Evolutionary conservation across 2,329 filamentous ascomycete genomes (phyloP).

Genomic region (Rutstroemia sp.): DNA sequence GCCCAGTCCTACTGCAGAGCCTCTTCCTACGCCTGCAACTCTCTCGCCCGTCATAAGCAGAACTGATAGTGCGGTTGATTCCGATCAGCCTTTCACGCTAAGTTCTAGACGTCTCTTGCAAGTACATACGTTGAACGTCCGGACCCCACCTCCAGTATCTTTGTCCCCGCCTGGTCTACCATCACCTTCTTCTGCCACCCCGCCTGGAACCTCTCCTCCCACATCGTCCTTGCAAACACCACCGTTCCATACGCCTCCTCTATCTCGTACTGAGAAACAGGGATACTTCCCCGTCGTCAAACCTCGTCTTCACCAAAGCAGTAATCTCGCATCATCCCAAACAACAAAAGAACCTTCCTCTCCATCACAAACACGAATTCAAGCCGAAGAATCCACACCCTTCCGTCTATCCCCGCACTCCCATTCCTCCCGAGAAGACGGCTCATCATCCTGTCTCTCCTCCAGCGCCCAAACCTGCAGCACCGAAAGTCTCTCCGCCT

Average conservation of each 20-base stretch:
- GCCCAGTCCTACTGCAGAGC: too few relatives aligned
- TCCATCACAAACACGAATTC: too few relatives aligned
- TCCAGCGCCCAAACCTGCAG: constrained; percentile 12
- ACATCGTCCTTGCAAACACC: neutral
- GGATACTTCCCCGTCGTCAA: neutral
- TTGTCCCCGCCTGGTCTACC: neutral
- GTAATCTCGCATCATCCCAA: neutral
- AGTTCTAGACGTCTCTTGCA: neutral
- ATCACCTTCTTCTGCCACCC: too few relatives aligned
- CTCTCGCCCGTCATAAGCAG: too few relatives aligned
- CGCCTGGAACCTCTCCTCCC: neutral
- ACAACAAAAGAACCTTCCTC: neutral
- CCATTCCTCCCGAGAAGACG: constrained; percentile 5
- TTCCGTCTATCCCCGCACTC: constrained; percentile 7
- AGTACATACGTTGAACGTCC: neutral
- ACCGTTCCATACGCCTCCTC: neutral
- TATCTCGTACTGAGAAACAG: neutral
- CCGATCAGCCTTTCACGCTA: neutral
- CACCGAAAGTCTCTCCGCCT: constrained; percentile 10
- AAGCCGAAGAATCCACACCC: neutral
- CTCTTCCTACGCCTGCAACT: too few relatives aligned
- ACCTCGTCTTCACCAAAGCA: neutral
- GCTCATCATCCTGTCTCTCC: constrained; percentile 8
- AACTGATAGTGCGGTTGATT: neutral
- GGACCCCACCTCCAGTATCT: neutral